A percentile compares a stretch with the other conserved stretches of the same genome.
Conservation (phyloP, 2,329 filamentous ascomycete species). For the Didymella segeticola region DNA sequence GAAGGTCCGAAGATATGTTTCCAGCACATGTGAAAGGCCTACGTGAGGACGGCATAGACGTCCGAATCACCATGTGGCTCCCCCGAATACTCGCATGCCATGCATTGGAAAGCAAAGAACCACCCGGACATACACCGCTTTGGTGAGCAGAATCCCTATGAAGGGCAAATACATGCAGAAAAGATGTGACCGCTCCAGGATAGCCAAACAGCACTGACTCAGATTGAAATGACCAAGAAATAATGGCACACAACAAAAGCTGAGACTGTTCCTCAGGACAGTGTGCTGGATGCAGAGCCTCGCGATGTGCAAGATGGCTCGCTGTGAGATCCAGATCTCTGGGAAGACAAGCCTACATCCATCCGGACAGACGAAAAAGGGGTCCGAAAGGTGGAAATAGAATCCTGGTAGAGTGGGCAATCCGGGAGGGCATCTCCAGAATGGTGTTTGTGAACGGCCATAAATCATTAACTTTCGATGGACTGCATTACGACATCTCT, state of each 20-base stretch:
- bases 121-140: slow-evolving; percentile 43
- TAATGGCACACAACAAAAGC: not conserved
- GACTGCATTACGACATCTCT: slow-evolving; percentile 18
- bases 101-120: slow-evolving; percentile 39
- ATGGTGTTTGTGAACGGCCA: slow-evolving; percentile 9
- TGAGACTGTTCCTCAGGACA: not conserved
- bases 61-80: slow-evolving; percentile 8
- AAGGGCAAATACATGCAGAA: slow-evolving; percentile 47
- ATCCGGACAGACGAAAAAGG: slow-evolving; percentile 4
- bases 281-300: not conserved
- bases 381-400: not conserved
- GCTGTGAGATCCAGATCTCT: not conserved
- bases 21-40: slow-evolving; percentile 12
- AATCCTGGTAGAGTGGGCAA: slow-evolving; percentile 1
- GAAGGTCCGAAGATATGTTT: slow-evolving; percentile 8
- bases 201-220: slow-evolving; percentile 10
- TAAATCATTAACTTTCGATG: slow-evolving; percentile 17
- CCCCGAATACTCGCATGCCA: slow-evolving; percentile 35
- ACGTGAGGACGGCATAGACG: slow-evolving; percentile 4
- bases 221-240: not conserved
- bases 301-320: slow-evolving; percentile 1
- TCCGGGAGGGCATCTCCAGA: slow-evolving; percentile 4
- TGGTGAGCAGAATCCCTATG: slow-evolving; percentile 17
- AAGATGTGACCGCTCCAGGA: slow-evolving; percentile 17
- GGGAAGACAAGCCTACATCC: slow-evolving; percentile 10